These are phyloP conservation scores for Leishmania gerbilli DNA, from an alignment of 208 protist genomes.

Conservation along the genomic window DNA sequence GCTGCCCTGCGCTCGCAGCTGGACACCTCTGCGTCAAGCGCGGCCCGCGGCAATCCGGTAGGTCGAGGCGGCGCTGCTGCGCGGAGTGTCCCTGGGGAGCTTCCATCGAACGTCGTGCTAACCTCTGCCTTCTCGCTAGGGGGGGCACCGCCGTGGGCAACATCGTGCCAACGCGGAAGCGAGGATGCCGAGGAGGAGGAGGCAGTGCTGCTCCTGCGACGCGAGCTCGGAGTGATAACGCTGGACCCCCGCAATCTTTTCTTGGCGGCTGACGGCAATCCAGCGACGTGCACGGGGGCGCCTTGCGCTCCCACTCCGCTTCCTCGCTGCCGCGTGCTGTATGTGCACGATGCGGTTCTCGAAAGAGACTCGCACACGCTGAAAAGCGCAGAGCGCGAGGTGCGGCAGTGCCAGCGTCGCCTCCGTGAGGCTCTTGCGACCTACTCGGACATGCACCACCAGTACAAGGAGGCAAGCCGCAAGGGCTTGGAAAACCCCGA, in stretches of 20 bases:
- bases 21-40: constrained; percentile 2
- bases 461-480: constrained; percentile 13
- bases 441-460: constrained; percentile 20
- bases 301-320: constrained; percentile 7
- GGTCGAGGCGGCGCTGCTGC: background rate
- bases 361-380: constrained; percentile 17
- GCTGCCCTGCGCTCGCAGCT: constrained; percentile 9
- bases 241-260: constrained; percentile 9
- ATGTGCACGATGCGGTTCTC: constrained; percentile 14
- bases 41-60: background rate
- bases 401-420: constrained; percentile 24
- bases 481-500: background rate
- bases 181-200: constrained; percentile 15
- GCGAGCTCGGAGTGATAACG: constrained; percentile 4
- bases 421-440: constrained; percentile 15
- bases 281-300: background rate
- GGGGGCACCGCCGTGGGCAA: background rate
- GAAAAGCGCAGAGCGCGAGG: constrained; percentile 13
- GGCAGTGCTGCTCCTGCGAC: constrained; percentile 4
- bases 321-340: constrained; percentile 24
- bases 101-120: background rate
- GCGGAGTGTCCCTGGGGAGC: background rate
- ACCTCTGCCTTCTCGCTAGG: background rate
- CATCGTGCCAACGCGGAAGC: background rate
- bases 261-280: background rate